Conservation (phyloP, 1,139 yeast genomes). For the Candida glucosophila region DNA sequence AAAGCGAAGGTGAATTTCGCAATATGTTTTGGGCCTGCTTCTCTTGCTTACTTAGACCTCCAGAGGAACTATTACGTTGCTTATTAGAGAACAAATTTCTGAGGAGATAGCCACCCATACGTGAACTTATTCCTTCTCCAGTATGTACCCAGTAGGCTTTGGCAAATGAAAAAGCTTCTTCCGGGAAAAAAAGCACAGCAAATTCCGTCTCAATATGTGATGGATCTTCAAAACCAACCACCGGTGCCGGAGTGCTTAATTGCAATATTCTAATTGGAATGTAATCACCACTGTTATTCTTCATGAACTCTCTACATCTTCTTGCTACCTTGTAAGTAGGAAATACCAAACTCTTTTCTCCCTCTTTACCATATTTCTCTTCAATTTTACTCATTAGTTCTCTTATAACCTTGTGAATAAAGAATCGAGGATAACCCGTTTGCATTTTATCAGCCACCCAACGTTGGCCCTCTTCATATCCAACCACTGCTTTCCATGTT, state of each 20-base stretch:
- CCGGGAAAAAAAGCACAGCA: constrained; percentile 70
- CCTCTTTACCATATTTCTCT: constrained; percentile 65
- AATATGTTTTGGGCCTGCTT: constrained; percentile 32
- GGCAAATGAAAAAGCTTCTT: constrained; percentile 48
- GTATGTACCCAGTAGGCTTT: constrained; percentile 94
- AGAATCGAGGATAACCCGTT: constrained; percentile 87
- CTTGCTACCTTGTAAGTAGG: constrained; percentile 76
- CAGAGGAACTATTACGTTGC: constrained; percentile 7
- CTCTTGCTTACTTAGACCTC: constrained; percentile 19
- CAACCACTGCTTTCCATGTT: constrained; percentile 88
- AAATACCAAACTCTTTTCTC: constrained; percentile 65
- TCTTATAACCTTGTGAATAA: constrained; percentile 66
- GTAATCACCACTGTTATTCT: constrained; percentile 20
- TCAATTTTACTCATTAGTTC: constrained; percentile 44
- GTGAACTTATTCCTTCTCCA: constrained; percentile 89
- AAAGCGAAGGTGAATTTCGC: constrained; percentile 22
- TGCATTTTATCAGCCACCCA: constrained; percentile 78
- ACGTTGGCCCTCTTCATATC: constrained; percentile 82
- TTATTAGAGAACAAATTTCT: constrained; percentile 44
- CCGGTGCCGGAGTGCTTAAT: constrained; percentile 65
- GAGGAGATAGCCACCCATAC: constrained; percentile 78
- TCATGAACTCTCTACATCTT: constrained; percentile 74
- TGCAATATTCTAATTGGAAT: constrained; percentile 60
- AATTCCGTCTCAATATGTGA: constrained; percentile 57
- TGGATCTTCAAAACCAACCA: constrained; percentile 47